phyloP scores from a whole-genome alignment of 306 rosid genomes.

The Benincasa hispida region DNA sequence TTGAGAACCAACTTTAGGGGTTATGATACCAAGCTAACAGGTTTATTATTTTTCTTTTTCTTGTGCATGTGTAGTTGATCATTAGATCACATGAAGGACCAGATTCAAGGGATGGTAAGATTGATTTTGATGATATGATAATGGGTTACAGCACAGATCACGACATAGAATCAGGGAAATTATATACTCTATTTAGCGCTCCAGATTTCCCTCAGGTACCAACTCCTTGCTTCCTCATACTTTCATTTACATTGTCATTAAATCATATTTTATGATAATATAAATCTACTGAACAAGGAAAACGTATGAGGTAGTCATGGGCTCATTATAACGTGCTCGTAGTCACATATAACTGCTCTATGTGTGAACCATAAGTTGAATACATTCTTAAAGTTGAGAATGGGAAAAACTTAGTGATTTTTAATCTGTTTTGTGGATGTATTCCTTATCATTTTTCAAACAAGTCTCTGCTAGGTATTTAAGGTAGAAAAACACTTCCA shows the following conservation, averaged over 20 bases:
- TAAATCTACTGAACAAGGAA: neutral
- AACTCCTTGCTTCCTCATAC: slow-evolving; percentile 7
- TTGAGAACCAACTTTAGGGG: neutral
- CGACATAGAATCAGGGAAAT: slow-evolving; percentile 60
- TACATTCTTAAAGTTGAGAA: neutral
- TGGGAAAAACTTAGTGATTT: neutral
- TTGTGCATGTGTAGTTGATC: slow-evolving; percentile 45
- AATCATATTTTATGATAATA: neutral
- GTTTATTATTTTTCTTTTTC: slow-evolving; percentile 6
- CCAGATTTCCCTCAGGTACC: slow-evolving; percentile 78
- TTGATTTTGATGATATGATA: slow-evolving; percentile 66
- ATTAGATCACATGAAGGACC: slow-evolving; percentile 96
- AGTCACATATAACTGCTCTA: too few relatives aligned
- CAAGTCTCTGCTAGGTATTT: neutral
- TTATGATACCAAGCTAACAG: slow-evolving; percentile 6
- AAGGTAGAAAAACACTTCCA: neutral
- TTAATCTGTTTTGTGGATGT: neutral
- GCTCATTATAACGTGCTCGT: too few relatives aligned
- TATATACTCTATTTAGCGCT: slow-evolving; percentile 79
- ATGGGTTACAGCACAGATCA: slow-evolving; percentile 78
- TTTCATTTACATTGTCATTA: slow-evolving; percentile 4
- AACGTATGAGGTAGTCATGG: neutral
- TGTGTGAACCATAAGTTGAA: neutral
- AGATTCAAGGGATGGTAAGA: slow-evolving; percentile 54
- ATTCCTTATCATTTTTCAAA: neutral